Evolutionary conservation across 2,329 filamentous ascomycete genomes (phyloP).

Genomic region (Aspergillus fructus): DNA sequence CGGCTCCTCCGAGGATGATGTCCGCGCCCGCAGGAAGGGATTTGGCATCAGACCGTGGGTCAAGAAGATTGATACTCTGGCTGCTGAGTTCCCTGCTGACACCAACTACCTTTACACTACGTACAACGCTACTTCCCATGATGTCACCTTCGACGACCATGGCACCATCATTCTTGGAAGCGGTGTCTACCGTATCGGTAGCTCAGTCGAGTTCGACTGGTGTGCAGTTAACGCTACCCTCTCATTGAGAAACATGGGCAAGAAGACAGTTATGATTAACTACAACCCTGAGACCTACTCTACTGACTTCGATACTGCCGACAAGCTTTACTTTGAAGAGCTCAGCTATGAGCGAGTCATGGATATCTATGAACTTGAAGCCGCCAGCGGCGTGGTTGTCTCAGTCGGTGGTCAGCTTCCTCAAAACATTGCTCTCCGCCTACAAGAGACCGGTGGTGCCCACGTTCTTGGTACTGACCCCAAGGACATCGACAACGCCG

Average conservation of each 20-base stretch:
- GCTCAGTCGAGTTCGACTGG: conserved; percentile 98
- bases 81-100: conserved; percentile 91
- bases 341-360: conserved; percentile 95
- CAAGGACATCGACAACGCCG: conserved; percentile 93
- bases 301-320: conserved; percentile 86
- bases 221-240: conserved; percentile 89
- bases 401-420: conserved; percentile 95
- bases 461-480: conserved; percentile 92
- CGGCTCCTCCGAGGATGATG: conserved; percentile 82
- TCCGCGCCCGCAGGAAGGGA: conserved; percentile 77
- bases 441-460: conserved; percentile 87
- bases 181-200: conserved; percentile 96
- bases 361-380: conserved; percentile 97
- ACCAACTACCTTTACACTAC: conserved; percentile 98
- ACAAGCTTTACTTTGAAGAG: conserved; percentile 96
- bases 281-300: conserved; percentile 77
- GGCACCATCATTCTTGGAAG: conserved; percentile 86
- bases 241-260: conserved; percentile 78
- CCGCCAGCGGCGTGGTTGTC: conserved; percentile 81
- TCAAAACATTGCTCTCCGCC: conserved; percentile 92
- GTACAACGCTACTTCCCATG: conserved; percentile 92
- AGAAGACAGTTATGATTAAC: conserved; percentile 99
- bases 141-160: conserved; percentile 90
- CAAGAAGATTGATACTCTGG: conserved; percentile 97
- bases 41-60: conserved; percentile 94